Evolutionary conservation across 2,329 filamentous ascomycete species (phyloP), one percentile per base, ranked within the genome.

Genomic region (Aureobasidium sp.): DNA sequence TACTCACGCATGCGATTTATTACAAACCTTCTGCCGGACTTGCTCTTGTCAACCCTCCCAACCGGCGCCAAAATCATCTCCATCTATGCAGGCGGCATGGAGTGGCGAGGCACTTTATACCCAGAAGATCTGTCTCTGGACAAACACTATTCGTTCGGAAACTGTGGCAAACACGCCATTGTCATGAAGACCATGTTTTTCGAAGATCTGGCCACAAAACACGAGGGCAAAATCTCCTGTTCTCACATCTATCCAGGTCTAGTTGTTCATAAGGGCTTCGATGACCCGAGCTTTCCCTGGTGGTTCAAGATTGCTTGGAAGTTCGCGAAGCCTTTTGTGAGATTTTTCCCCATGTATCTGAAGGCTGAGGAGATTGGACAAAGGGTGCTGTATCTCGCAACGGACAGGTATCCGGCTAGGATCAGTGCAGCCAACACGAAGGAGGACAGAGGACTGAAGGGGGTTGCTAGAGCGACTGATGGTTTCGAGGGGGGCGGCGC

Each of bases 1-100:
- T 69, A 69, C 66, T 67, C 67, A 16, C 67, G 67, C 42, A 64
- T 67, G 37, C 65, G 65, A n/a, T 63, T 66, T 53, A 66, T 67
- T 16, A 41, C 21, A 16, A 41, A 63, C 3, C 63, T 70, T 3
- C 49, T 69, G 0, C 63, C 67, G 9, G 63, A 65, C 11, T 65
- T 70, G 32, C 34, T 59, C 1, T 41, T 54, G 5, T 63, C 65
- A 0, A 29, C 63, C 8, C 27, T 39, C 9, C 45, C 62, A 13
- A 37, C 50, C 4, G 41, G 50, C 29, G 66, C 66, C 0, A 65
- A 65, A 21, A 45, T 68, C 15, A 47, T 69, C 49, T 65, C 64
- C 13, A 52, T 69, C 59, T 68, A 65, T 48, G 67, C 60, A 4
- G 67, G 59, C 10, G 67, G 67, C 5, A 34, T 64, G 5, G 68